Evolutionary conservation across 495 filamentous ascomycete species (phyloP), one percentile per base, ranked within the genome.

Genomic region (Neurospora sp.): DNA sequence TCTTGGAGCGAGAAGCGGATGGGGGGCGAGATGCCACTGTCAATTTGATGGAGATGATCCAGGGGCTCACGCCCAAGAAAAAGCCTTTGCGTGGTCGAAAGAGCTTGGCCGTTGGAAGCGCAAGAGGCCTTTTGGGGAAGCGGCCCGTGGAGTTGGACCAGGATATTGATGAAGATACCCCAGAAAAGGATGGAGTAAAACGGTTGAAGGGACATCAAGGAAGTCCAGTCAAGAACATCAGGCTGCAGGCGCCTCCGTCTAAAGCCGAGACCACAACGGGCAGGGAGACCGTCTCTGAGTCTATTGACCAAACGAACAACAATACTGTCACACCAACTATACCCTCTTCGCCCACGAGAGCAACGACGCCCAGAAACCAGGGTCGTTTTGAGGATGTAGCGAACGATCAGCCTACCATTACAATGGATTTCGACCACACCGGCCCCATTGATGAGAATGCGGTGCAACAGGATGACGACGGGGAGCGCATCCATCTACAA

Each of bases 401-500:
- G 59, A 77, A 85, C 39, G 79, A 81, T 22, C 76, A 81, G 48
- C 82, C 84, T 10, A 81, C 78, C 7, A 82, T 79, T 68, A 83
- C 86, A 2, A 77, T 85, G 16, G 81, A 86, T 65, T 83, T 89
- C 40, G 81, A 85, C 16, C 79, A 85, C 68, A 79, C 80, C 10
- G 73, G 79, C 41, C 74, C 77, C 14, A 73, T 77, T 27, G 76
- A 82, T 20, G 80, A 80, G 20, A 72, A 74, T 11, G 80, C 85
- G 37, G 53, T 79, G 53, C 72, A 77, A 69, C 79, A 79, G 11
- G 86, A 86, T 48, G 85, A 85, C 61, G 78, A 82, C 48, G 81
- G 80, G 65, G 90, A 93, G 71, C 88, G 89, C 16, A 94, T 99
- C 37, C 91, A 94, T 69, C 85, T 99, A 3, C 92, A 97, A 76